Percentiles rank a stretch among this genome's conserved stretches.
These are phyloP conservation scores for Paraphoma chrysanthemicola DNA, from an alignment of 2,329 filamentous ascomycete species.

Conservation along the genomic window DNA sequence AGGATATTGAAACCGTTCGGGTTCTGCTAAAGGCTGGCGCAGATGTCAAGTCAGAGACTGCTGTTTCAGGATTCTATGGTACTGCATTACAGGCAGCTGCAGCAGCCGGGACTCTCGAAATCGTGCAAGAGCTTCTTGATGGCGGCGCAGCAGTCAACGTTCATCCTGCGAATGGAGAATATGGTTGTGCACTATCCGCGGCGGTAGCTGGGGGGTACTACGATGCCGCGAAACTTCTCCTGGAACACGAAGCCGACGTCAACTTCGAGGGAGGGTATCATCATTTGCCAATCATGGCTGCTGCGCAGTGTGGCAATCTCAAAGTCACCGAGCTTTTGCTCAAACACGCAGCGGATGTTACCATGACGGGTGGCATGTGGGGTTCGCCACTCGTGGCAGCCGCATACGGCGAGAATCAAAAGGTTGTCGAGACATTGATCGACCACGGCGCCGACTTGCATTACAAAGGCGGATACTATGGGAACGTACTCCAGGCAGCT, in stretches of 20 bases:
- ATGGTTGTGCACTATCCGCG: constrained; percentile 18
- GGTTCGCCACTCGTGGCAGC: constrained; percentile 25
- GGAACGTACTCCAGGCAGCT: constrained; percentile 23
- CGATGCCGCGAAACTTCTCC: constrained; percentile 15
- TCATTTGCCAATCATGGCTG: constrained; percentile 23
- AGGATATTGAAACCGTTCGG: constrained; percentile 20
- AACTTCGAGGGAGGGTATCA: constrained; percentile 22
- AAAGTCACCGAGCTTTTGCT: constrained; percentile 17
- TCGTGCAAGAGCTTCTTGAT: constrained; percentile 20
- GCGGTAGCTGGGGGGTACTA: constrained; percentile 12
- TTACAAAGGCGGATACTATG: constrained; percentile 24
- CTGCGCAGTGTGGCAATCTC: constrained; percentile 18
- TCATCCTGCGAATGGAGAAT: constrained; percentile 19
- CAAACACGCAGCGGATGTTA: constrained; percentile 17
- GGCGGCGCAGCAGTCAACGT: constrained; percentile 23
- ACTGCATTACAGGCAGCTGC: constrained; percentile 30
- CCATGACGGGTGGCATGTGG: constrained; percentile 12
- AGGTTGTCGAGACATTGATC: constrained; percentile 27
- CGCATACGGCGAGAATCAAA: constrained; percentile 14
- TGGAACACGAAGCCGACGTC: constrained; percentile 23
- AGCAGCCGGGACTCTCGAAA: constrained; percentile 14
- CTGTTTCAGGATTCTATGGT: constrained; percentile 22
- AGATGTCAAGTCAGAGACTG: constrained; percentile 12
- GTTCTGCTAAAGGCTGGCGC: constrained; percentile 21
- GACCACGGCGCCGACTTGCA: constrained; percentile 28